phyloP scores from a whole-genome alignment of 2,329 filamentous ascomycete genomes.

The Aureobasidium sp. region DNA sequence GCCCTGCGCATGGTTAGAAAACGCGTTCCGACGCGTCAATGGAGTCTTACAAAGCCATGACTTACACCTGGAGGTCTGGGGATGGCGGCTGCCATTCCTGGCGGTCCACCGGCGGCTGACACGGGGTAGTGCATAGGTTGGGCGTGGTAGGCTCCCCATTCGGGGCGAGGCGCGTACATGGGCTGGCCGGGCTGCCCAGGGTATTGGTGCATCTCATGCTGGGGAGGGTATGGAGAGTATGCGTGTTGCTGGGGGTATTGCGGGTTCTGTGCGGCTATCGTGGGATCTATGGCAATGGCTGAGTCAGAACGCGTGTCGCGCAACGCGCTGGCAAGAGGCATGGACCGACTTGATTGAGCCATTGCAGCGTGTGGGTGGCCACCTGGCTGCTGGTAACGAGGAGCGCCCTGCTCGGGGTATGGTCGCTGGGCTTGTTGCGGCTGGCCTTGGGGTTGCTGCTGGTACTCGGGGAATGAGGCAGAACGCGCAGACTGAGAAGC shows the following conservation, averaged over 20 bases:
- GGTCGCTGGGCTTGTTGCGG: slow-evolving; percentile 35
- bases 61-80: slow-evolving; percentile 56
- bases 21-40: slow-evolving; percentile 11
- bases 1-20: slow-evolving; percentile 27
- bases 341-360: slow-evolving; percentile 99
- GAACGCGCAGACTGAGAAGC: slow-evolving; percentile 70
- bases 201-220: slow-evolving; percentile 81
- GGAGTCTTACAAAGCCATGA: slow-evolving; percentile 20
- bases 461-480: slow-evolving; percentile 77
- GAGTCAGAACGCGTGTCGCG: slow-evolving; percentile 77
- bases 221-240: slow-evolving; percentile 80
- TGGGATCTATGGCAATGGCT: slow-evolving; percentile 98
- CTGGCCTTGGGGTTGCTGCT: slow-evolving; percentile 46
- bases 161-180: slow-evolving; percentile 57
- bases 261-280: slow-evolving; percentile 82
- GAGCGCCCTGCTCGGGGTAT: slow-evolving; percentile 18
- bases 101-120: slow-evolving; percentile 47
- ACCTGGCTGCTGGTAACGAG: slow-evolving; percentile 66
- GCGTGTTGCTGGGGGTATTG: slow-evolving; percentile 72
- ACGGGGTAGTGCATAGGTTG: slow-evolving; percentile 44
- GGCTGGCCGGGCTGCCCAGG: slow-evolving; percentile 50
- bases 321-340: slow-evolving; percentile 62
- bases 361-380: slow-evolving; percentile 75
- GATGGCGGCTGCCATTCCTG: slow-evolving; percentile 52
- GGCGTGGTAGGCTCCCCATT: slow-evolving; percentile 60